phyloP scores from a whole-genome alignment of 2,329 filamentous ascomycete species.

The Bipolaris sorokiniana region DNA sequence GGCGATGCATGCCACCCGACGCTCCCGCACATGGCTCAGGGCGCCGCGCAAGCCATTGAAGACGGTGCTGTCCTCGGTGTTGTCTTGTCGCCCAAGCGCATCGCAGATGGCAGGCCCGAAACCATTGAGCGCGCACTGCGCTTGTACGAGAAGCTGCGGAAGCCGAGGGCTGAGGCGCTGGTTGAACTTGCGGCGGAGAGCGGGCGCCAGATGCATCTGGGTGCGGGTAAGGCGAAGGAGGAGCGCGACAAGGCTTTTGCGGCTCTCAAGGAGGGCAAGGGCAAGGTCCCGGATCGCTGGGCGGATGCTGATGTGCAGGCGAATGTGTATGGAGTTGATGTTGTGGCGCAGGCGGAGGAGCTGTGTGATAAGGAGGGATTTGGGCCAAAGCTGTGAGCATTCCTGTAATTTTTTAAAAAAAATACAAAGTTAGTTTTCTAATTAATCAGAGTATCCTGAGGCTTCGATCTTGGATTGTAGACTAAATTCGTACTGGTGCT shows the following conservation, averaged over 20 bases:
- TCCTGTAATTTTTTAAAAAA: not conserved
- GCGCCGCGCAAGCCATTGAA: slow-evolving; percentile 69
- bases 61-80: slow-evolving; percentile 64
- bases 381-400: slow-evolving; percentile 30
- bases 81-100: slow-evolving; percentile 57
- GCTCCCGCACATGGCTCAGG: slow-evolving; percentile 68
- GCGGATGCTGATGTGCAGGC: slow-evolving; percentile 59
- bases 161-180: slow-evolving; percentile 62
- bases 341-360: slow-evolving; percentile 53
- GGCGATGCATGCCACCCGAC: slow-evolving; percentile 69
- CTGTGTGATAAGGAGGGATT: slow-evolving; percentile 48
- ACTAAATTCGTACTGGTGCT: not conserved
- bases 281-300: slow-evolving; percentile 59
- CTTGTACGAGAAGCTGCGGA: slow-evolving; percentile 63
- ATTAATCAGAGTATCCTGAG: not conserved
- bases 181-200: slow-evolving; percentile 63
- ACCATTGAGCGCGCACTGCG: slow-evolving; percentile 60
- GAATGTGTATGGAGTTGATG: slow-evolving; percentile 57
- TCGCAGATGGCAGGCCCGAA: slow-evolving; percentile 50
- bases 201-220: slow-evolving; percentile 62
- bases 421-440: not conserved
- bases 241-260: slow-evolving; percentile 63
- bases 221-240: slow-evolving; percentile 64
- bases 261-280: slow-evolving; percentile 52
- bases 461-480: not conserved